Base-by-base conservation (phyloP, 129 eudicot genomes). In the Flaveria linearis region DNA sequence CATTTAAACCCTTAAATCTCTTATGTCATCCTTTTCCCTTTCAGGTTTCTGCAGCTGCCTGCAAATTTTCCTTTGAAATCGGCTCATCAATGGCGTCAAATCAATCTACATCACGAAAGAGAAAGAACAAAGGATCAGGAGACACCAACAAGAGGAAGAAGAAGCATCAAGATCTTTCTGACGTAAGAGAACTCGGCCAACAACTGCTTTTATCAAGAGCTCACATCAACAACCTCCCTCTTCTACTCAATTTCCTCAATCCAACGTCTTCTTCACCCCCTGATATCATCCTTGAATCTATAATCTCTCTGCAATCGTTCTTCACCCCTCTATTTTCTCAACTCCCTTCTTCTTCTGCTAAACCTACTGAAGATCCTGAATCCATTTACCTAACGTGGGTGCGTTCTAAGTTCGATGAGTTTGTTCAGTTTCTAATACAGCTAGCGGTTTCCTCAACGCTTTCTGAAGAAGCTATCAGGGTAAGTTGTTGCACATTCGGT, bases 241-340 rank as follows among this genome's bases (percentile, higher is more conserved):
- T 85, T n/a, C 84, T 93, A 28, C 82, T 93, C 5, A 47, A 73
- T 30, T 76, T 79, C 69, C 76, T 90, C 74, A 26, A 71, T 55
- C 87, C 88, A 0, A 20, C 57, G 13, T 56, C 85, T 17, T 80
- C 86, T 41, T 74, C 86, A 33, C 91, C 97, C 4, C 85, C 60
- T 16, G 74, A 80, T 3, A 76, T 78, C 76, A 80, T 87, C 26
- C 89, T 93, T 2, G 98, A 93, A 69, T 85, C 90, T 11, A 83
- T 93, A 22, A 82, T 93, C 47, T 93, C 97, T 17, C 86, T 93
- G 5, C 97, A 90, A 16, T 87, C 98, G 1, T 93, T 93, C 83
- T 90, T 93, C 87, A 86, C 90, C 23, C 96, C 97, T 0, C 80
- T 88, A 14, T 82, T 93, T 26, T 83, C 89, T 11, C 70, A 73